phyloP scores from a whole-genome alignment of 2,329 filamentous ascomycete genomes.

The Xylaria polymorpha region DNA sequence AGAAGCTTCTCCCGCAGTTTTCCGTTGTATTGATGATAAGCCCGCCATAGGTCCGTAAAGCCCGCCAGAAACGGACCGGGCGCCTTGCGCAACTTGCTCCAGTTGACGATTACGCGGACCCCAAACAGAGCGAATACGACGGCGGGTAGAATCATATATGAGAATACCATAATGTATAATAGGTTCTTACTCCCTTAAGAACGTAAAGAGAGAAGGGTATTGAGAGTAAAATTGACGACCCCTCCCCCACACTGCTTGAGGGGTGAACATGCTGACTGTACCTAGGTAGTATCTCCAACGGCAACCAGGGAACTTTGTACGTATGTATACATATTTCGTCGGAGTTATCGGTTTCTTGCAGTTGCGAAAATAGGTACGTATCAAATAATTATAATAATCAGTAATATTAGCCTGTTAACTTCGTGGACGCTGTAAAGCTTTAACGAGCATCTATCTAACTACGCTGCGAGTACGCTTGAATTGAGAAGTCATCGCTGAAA shows the following conservation, averaged over 20 bases:
- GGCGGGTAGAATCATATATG: slow-evolving; percentile 21
- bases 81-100: slow-evolving; percentile 42
- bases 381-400: neutral
- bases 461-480: neutral
- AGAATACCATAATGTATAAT: slow-evolving; percentile 32
- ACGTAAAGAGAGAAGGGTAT: neutral
- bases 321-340: neutral
- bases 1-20: slow-evolving; percentile 41
- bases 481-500: neutral
- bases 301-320: too few species aligned
- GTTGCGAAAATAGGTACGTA: neutral
- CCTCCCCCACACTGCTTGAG: slow-evolving; percentile 5
- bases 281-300: too few species aligned
- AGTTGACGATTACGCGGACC: slow-evolving; percentile 38
- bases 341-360: neutral
- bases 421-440: neutral
- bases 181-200: neutral
- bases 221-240: neutral
- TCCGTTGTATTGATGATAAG: slow-evolving; percentile 45
- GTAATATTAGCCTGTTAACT: neutral
- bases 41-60: slow-evolving; percentile 44
- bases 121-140: slow-evolving; percentile 30
- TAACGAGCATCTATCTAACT: neutral
- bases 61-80: slow-evolving; percentile 43
- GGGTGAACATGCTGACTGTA: too few species aligned